Conservation (phyloP, 768 basidiomycete genomes). For the Cystobasidium onofrii region DNA sequence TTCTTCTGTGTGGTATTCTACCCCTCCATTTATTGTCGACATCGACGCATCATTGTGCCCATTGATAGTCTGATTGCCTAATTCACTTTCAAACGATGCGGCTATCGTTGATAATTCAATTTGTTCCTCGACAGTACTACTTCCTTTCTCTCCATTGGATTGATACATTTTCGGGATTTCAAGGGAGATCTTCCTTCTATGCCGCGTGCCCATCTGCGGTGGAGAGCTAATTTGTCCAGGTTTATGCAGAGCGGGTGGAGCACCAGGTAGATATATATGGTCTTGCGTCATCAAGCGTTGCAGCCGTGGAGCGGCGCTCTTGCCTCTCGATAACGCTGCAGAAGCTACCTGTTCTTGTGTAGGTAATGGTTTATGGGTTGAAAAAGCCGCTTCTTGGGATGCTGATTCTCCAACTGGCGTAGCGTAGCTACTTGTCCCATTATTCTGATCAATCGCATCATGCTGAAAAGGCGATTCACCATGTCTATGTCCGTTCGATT, state of each 20-base stretch:
- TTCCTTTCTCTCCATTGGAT: background rate
- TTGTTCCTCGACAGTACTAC: background rate
- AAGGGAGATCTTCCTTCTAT: conserved; percentile 10
- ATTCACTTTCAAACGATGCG: background rate
- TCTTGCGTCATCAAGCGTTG: conserved; percentile 22
- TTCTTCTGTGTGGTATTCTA: conserved; percentile 34
- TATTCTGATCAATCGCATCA: background rate
- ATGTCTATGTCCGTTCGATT: background rate
- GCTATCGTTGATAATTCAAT: background rate
- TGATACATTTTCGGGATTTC: background rate
- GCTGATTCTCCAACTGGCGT: background rate
- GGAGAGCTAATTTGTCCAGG: background rate
- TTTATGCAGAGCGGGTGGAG: conserved; percentile 14
- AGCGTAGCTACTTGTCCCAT: background rate
- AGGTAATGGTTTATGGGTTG: background rate
- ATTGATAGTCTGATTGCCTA: too few relatives aligned
- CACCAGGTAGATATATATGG: conserved; percentile 24
- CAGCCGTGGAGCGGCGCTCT: background rate
- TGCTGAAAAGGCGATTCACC: background rate
- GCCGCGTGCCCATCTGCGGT: background rate
- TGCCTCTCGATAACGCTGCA: background rate
- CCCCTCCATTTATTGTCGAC: background rate
- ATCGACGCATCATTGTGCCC: background rate
- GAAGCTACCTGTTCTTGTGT: background rate
- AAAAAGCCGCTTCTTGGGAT: background rate